Evolutionary conservation across 2,329 filamentous ascomycete genomes (phyloP), one percentile per base, ranked within the genome.

Genomic region (Albifimbria verrucaria): DNA sequence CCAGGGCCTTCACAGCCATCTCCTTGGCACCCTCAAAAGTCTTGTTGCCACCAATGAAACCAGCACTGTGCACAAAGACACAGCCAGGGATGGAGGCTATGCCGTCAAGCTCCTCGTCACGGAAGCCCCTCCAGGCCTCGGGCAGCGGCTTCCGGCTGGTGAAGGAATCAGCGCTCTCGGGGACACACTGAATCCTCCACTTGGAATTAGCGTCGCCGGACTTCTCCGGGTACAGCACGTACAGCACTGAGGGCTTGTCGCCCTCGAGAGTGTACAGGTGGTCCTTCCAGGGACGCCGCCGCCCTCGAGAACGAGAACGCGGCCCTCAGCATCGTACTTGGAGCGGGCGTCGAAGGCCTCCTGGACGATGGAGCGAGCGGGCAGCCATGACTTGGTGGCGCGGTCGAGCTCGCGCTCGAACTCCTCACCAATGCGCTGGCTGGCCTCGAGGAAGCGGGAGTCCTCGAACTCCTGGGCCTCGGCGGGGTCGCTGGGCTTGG

Each of bases 21-120:
- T 86, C 84, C 68, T 90, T 81, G 23, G 86, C 92, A 25, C 94
- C 94, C 56, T 96, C 90, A 64, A 89, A 94, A 0, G 89, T 95
- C 79, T 89, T 88, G 73, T 97, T 95, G 2, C 94, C 94, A 18
- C 94, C 94, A 66, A 97, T 97, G 74, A 99, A 99, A 24, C 94
- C 94, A 50, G 88, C 87, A 3, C 92, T 92, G 69, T 99, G 94
- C 25, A 97, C 89, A 69, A 99, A 99, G 24, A 99, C 87, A 57
- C 90, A 87, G 7, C 92, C 90, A 5, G 77, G 76, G 24, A 91
- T 77, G 32, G 86, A 85, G 22, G 81, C 75, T 17, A 92, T 79
- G 61, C 82, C 80, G 70, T 93, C 90, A 50, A 99, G 78, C 71
- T 92, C 86, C 62, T 88, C 86, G 67, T 97, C 94, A 41, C 94